phyloP scores from a whole-genome alignment of 306 rosid genomes.

The Pachyrhizus erosus region DNA sequence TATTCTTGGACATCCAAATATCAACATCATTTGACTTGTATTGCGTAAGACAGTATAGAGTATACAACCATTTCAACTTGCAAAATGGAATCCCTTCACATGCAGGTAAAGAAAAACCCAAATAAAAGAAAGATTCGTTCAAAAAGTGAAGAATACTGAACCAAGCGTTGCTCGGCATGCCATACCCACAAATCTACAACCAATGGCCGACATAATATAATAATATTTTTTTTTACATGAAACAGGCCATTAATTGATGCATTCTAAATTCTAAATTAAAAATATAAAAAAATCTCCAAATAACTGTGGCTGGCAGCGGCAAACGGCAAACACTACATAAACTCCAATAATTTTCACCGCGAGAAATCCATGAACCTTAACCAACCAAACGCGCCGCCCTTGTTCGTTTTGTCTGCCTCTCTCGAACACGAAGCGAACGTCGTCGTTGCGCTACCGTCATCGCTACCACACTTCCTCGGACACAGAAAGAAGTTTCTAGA shows the following conservation, averaged over 20 bases:
- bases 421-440: constrained; percentile 59
- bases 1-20: not conserved
- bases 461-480: constrained; percentile 33
- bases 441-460: constrained; percentile 39
- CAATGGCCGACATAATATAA: not conserved
- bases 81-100: constrained; percentile 13
- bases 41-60: not conserved
- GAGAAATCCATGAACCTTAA: constrained; percentile 67
- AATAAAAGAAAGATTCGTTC: not conserved
- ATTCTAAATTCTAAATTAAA: not conserved
- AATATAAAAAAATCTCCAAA: not conserved
- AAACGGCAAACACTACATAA: not conserved
- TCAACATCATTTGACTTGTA: not conserved
- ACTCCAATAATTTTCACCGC: constrained; percentile 41
- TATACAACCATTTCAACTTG: not conserved
- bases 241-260: not conserved
- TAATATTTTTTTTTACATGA: not conserved
- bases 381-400: constrained; percentile 59
- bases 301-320: not conserved
- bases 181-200: not conserved
- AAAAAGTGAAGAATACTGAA: not conserved
- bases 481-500: constrained; percentile 85
- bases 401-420: constrained; percentile 52
- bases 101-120: not conserved
- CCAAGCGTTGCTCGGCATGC: not conserved